Evolutionary conservation across 1,284 basidiomycete species (phyloP).

Genomic region (Marasmius tenuissimus): DNA sequence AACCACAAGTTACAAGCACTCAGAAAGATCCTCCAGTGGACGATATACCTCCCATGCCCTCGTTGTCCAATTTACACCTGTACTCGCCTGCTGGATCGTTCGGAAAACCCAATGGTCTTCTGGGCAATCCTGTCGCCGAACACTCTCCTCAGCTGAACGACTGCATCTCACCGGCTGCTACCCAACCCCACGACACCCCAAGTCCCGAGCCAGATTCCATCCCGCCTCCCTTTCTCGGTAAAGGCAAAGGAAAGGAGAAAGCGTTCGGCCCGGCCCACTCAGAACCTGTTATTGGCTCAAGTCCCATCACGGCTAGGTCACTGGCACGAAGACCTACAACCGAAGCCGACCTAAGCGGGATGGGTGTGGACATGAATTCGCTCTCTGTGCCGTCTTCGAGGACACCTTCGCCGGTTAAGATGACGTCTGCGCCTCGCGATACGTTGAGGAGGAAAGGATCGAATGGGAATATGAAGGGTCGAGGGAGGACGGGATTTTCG

Average conservation of each 20-base stretch:
- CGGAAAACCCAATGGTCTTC: conserved; percentile 21
- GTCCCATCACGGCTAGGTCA: background rate
- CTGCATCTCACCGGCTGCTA: background rate
- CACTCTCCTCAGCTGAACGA: background rate
- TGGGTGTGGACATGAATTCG: background rate
- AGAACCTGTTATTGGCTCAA: background rate
- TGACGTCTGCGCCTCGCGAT: conserved; percentile 21
- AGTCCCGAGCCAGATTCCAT: background rate
- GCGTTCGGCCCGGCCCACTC: background rate
- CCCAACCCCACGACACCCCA: background rate
- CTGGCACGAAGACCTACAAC: background rate
- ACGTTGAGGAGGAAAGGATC: background rate
- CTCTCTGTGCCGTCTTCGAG: background rate
- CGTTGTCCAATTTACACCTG: background rate
- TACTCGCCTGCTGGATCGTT: conserved; percentile 13
- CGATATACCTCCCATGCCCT: background rate
- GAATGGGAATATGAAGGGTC: background rate
- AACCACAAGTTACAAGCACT: conserved; percentile 1
- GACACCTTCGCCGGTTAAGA: conserved; percentile 41
- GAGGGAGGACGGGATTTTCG: conserved; percentile 1
- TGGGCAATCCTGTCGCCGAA: conserved; percentile 7
- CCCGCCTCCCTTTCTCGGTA: background rate
- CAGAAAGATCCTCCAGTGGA: background rate
- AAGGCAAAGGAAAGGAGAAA: conserved; percentile 3
- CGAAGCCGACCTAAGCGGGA: background rate